Percentiles rank a stretch among this genome's conserved stretches.
Conservation (phyloP, 1,139 yeast genomes). For the Nakaseomyces nivariensis region DNA sequence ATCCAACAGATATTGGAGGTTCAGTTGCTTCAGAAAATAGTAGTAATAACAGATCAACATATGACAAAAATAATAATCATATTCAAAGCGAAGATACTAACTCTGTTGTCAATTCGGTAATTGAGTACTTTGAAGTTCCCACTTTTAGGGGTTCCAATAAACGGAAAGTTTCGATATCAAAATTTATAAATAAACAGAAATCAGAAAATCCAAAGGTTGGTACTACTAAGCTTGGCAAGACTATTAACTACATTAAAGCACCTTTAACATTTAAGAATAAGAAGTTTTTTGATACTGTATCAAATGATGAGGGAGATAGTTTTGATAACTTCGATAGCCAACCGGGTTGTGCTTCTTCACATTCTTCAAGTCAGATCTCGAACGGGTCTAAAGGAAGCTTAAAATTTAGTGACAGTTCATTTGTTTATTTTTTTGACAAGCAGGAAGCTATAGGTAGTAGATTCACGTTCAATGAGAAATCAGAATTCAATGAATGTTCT, state of each 20-base stretch:
- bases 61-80: neutral
- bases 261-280: neutral
- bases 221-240: neutral
- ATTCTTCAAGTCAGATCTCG: neutral
- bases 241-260: neutral
- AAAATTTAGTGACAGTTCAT: neutral
- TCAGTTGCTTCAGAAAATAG: too few species aligned
- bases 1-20: too few species aligned
- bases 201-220: neutral
- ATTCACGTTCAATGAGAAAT: neutral
- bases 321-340: neutral
- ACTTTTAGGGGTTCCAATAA: neutral
- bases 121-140: neutral
- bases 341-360: neutral
- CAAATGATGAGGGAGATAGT: neutral
- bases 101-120: neutral
- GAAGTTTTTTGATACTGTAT: neutral
- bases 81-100: neutral
- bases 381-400: neutral
- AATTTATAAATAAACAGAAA: neutral
- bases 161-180: neutral
- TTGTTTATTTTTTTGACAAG: neutral
- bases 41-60: too few species aligned
- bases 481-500: neutral
- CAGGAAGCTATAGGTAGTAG: conserved; percentile 1